Conservation (phyloP, 208 protist species). For the Acanthamoeba divionensis region DNA sequence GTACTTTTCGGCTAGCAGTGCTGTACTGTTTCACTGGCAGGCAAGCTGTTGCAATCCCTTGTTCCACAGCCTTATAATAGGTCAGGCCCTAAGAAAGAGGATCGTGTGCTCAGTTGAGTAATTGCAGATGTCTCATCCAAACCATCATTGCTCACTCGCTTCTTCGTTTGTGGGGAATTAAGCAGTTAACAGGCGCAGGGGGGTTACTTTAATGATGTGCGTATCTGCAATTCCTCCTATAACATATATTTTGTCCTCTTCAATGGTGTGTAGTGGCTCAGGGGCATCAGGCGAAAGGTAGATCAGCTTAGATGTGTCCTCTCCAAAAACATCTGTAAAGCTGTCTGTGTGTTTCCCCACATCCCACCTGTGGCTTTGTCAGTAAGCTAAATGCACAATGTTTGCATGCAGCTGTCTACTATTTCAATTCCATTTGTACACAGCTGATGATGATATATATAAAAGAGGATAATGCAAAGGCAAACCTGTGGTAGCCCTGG, state of each 20-base stretch:
- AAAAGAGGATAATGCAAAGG: not conserved
- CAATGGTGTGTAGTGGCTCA: not conserved
- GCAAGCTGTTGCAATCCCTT: slow-evolving; percentile 4
- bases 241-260: slow-evolving; percentile 15
- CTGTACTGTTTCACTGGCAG: not conserved
- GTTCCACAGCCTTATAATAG: not conserved
- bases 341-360: slow-evolving; percentile 2
- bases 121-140: no score
- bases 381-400: no score
- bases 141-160: no score
- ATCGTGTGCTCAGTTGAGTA: no score
- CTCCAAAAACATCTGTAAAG: not conserved
- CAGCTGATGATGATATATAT: no score
- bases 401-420: no score
- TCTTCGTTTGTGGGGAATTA: no score
- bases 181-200: not conserved
- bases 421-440: no score
- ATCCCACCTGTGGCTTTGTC: not conserved
- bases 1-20: not conserved
- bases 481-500: not conserved
- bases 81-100: not conserved
- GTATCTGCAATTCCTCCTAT: slow-evolving; percentile 34
- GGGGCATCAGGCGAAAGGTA: slow-evolving; percentile 33
- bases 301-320: slow-evolving; percentile 5
- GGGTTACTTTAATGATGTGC: not conserved